Evolutionary conservation across 371 early-diverging fungal species (phyloP).

Genomic region (Gilbertella persicaria): DNA sequence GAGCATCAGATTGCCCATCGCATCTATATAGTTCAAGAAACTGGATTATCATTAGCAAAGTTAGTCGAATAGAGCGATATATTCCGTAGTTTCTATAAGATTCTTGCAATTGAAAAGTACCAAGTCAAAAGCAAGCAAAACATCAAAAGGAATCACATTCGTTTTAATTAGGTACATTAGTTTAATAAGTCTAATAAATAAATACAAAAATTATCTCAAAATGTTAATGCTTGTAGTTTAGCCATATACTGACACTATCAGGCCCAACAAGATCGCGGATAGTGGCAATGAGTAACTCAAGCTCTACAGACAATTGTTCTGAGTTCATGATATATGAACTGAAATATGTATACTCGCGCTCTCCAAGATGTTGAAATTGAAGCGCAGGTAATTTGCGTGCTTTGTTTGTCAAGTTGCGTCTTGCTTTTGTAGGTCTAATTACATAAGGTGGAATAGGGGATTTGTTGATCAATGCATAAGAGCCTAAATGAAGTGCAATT

Average conservation of each 20-base stretch:
- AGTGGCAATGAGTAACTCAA: slow-evolving; percentile 37
- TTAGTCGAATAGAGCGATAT: too few species aligned
- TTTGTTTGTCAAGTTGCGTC: slow-evolving; percentile 40
- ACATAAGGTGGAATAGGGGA: slow-evolving; percentile 45
- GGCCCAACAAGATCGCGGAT: slow-evolving; percentile 49
- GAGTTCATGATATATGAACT: slow-evolving; percentile 49
- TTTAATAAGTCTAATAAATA: too few species aligned
- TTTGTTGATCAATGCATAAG: slow-evolving; percentile 48
- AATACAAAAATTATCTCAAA: too few species aligned
- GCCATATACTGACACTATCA: slow-evolving; percentile 44
- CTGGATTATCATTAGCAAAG: too few species aligned
- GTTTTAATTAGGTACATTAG: too few species aligned
- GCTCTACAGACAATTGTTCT: slow-evolving; percentile 48
- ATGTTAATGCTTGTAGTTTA: slow-evolving; percentile 48
- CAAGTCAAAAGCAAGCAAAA: too few species aligned
- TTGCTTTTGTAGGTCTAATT: slow-evolving; percentile 42
- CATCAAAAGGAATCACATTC: too few species aligned
- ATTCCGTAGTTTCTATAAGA: too few species aligned
- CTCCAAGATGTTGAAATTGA: slow-evolving; percentile 23
- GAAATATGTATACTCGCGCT: slow-evolving; percentile 46
- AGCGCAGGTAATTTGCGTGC: slow-evolving; percentile 32
- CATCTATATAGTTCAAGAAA: too few species aligned
- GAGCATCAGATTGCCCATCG: too few species aligned
- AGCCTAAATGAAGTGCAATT: slow-evolving; percentile 41
- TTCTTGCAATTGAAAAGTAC: too few species aligned